These are phyloP conservation scores for Apiosordaria backusii DNA, from an alignment of 495 filamentous ascomycete species.

Conservation along the genomic window DNA sequence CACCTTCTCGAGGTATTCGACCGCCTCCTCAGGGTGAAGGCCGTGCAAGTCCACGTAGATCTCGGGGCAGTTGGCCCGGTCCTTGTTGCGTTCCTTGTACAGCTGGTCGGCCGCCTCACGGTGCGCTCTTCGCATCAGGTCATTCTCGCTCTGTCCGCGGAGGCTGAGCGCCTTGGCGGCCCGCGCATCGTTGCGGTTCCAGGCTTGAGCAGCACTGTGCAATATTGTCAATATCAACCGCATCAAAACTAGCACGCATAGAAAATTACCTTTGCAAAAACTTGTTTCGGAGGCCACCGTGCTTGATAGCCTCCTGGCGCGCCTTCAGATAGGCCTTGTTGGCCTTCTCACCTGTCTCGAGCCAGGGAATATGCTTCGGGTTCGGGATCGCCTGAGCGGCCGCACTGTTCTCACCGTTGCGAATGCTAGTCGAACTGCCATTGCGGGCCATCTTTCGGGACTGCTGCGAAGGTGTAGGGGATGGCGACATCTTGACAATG, in stretches of 20 bases:
- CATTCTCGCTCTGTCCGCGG: constrained; percentile 93
- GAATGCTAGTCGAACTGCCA: constrained; percentile 51
- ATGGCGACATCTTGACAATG: constrained; percentile 89
- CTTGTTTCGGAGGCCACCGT: constrained; percentile 92
- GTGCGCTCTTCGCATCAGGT: constrained; percentile 94
- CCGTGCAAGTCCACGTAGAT: constrained; percentile 95
- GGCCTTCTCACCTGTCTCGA: constrained; percentile 85
- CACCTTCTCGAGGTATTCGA: constrained; percentile 86
- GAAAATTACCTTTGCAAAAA: constrained; percentile 80
- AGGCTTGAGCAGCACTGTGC: constrained; percentile 94
- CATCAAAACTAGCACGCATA: background rate
- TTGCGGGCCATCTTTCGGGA: constrained; percentile 51
- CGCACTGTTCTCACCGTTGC: constrained; percentile 70
- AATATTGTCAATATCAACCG: constrained; percentile 24
- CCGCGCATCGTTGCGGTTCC: constrained; percentile 96
- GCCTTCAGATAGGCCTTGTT: constrained; percentile 95
- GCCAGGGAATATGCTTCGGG: constrained; percentile 93
- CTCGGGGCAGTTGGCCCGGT: constrained; percentile 57
- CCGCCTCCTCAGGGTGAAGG: constrained; percentile 93
- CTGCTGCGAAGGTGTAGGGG: constrained; percentile 55
- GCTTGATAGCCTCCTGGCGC: constrained; percentile 90
- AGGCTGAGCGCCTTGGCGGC: constrained; percentile 93
- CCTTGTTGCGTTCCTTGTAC: constrained; percentile 92
- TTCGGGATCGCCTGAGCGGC: constrained; percentile 77
- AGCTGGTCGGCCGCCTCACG: constrained; percentile 87